Percentiles rank a stretch among this genome's conserved stretches.
phyloP scores from a whole-genome alignment of 1,139 yeast species.

The Saccharomyces hybrid region DNA sequence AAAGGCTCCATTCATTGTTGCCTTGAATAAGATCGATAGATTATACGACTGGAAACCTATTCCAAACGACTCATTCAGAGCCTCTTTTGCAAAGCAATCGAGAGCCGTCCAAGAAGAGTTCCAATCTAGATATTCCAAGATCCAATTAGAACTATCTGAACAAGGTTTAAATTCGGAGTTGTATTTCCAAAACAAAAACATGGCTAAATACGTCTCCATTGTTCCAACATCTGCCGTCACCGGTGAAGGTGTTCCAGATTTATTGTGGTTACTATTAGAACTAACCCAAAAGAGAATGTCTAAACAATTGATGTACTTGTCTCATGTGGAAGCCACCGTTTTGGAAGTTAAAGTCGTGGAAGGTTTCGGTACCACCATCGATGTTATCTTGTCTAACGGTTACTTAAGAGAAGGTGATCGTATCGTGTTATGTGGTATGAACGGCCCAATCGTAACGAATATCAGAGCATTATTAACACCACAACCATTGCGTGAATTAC shows the following conservation, averaged over 20 bases:
- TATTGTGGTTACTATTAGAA: conserved; percentile 90
- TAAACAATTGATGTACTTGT: conserved; percentile 92
- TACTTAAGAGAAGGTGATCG: conserved; percentile 90
- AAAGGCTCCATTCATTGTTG: conserved; percentile 96
- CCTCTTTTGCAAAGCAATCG: conserved; percentile 74
- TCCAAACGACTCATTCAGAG: conserved; percentile 94
- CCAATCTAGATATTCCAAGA: conserved; percentile 76
- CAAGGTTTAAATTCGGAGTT: conserved; percentile 98
- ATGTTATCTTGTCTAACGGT: conserved; percentile 95
- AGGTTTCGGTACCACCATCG: conserved; percentile 98
- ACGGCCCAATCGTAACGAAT: conserved; percentile 97
- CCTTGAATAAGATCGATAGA: conserved; percentile 95
- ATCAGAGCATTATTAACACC: conserved; percentile 95
- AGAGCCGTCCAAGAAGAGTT: conserved; percentile 87
- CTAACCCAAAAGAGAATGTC: conserved; percentile 98
- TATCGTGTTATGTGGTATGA: conserved; percentile 92
- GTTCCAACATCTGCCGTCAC: conserved; percentile 98
- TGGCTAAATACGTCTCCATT: conserved; percentile 87
- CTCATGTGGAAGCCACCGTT: conserved; percentile 85
- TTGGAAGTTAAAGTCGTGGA: conserved; percentile 97
- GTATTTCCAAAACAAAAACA: conserved; percentile 88
- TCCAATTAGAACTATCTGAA: conserved; percentile 88
- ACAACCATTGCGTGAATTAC: conserved; percentile 92
- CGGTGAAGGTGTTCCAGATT: conserved; percentile 99
- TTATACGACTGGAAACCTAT: conserved; percentile 86